Base-by-base conservation (phyloP, 2,329 filamentous ascomycete genomes). In the Metarhizium sp. region DNA sequence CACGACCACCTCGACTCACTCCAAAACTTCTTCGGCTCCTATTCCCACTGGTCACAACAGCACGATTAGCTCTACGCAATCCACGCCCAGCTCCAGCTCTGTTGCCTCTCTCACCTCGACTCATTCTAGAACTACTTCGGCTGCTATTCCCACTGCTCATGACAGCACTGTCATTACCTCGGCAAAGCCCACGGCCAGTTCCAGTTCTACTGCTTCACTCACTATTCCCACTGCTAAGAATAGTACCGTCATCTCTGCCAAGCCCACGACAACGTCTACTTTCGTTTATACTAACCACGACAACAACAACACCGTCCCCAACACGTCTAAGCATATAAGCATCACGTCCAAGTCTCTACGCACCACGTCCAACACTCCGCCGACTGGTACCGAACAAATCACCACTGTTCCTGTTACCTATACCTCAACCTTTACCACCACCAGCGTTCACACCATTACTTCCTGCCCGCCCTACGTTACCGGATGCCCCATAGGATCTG, bases 361-460 rank as follows among this genome's bases (percentile, higher is more conserved):
- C 38, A 58, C 54, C 16, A 61, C 59, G 29, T 56, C 62, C 32
- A 53, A 34, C 40, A 38, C 52, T 10, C 45, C 46, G 14, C 32
- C 53, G 6, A 60, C 58, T 4, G 52, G 53, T 53, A 54, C 18
- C 30, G 60, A 58, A 57, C 45, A 50, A 36, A 65, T 63, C 57
- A 53, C 43, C 7, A 61, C 63, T 16, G 53, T 52, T n/a, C 55
- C 55, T 20, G 32, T 50, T 36, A 58, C 58, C 50, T 42, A 53
- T 51, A 71, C 68, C 11, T 67, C 62, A n/a, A 67, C 62, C 16
- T 60, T 65, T 49, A 65, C 60, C 43, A 61, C 59, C 18, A 66
- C 63, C 52, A 61, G 53, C 53, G 60, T 64, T 38, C 66, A 66
- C 59, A 70, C 68, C 42, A 58, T 71, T 55, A 70, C 66, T 0